Evolutionary conservation across 768 basidiomycete genomes (phyloP), one percentile per base, ranked within the genome.

Genomic region (Suillus alpinus): DNA sequence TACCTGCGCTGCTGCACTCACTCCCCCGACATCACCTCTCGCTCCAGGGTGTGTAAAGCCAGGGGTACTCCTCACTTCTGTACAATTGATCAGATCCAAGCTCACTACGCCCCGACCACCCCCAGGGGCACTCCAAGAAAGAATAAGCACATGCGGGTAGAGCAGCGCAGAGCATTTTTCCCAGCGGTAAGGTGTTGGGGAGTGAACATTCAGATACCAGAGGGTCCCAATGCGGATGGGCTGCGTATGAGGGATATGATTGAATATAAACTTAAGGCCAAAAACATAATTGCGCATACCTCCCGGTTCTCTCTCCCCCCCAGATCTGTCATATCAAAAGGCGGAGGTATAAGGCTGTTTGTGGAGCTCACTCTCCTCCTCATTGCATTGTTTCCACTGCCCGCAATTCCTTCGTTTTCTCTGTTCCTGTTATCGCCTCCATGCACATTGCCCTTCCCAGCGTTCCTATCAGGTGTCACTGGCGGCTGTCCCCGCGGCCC

Each of bases 161-260:
- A 91, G 79, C 50, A 92, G 79, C 0, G 88, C 93, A 69, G 91
- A 91, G 68, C 86, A 94, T 63, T 92, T 82, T 75, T 87, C 85
- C 91, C 90, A 93, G 61, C 81, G 76, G 72, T 87, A 94, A 0
- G 91, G 90, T 23, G 88, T 85, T 4, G 83, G 70, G 0, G 89
- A 88, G 68, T 97, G 95, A 0, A 96, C 95, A 59, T 97, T 96
- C 58, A 97, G 84, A 69, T 94, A 97, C 89, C 92, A 96, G 0
- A 97, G 75, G 14, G 87, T 77, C 14, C 95, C 95, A 43, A 92
- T 89, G 60, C 92, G 88, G 13, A 92, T 77, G 4, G 94, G 94
- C 95, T 96, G 68, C n/a, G 26, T 56, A 47, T 34, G 31, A n/a
- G 26, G 26, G 23, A 29, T 0, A 20, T 16, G 36, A 39, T 74